A percentile compares a stretch with the other conserved stretches of the same genome.
Conservation (phyloP, 1,284 basidiomycete species). For the Cronartium ribicola region DNA sequence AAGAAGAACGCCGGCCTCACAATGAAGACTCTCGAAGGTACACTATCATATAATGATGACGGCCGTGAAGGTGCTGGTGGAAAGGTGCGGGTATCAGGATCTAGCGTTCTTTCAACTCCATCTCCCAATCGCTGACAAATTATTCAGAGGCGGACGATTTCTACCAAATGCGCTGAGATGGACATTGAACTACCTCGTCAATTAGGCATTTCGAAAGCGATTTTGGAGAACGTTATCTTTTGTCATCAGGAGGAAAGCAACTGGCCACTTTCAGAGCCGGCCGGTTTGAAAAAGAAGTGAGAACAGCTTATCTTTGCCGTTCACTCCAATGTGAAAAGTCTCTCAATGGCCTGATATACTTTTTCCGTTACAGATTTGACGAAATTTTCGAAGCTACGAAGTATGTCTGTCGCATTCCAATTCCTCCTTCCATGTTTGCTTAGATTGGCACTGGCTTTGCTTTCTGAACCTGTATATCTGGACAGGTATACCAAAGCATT, state of each 20-base stretch:
- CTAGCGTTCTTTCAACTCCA: not conserved
- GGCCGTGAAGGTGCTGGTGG: not conserved
- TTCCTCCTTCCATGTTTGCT: constrained; percentile 17
- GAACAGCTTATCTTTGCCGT: not conserved
- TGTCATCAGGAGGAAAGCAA: constrained; percentile 99
- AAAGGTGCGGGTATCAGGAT: not conserved
- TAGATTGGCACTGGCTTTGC: constrained; percentile 42
- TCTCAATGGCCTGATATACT: constrained; percentile 2
- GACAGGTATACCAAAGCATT: constrained; percentile 90
- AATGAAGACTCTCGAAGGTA: constrained; percentile 96
- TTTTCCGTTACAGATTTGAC: constrained; percentile 56
- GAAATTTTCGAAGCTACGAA: constrained; percentile 98
- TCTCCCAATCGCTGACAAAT: not conserved
- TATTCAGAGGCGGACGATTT: constrained; percentile 73
- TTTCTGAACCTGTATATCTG: not conserved
- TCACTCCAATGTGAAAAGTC: not conserved
- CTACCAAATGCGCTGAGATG: constrained; percentile 94
- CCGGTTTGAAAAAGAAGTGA: constrained; percentile 92
- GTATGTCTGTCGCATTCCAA: constrained; percentile 54
- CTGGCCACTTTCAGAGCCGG: constrained; percentile 91
- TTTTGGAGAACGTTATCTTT: constrained; percentile 98
- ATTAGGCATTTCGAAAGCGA: constrained; percentile 93
- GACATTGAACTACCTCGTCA: constrained; percentile 86
- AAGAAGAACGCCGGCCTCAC: constrained; percentile 75
- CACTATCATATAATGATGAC: constrained; percentile 69